Evolutionary conservation across 1,139 yeast species (phyloP).

Genomic region (Martiniozyma asiatica): DNA sequence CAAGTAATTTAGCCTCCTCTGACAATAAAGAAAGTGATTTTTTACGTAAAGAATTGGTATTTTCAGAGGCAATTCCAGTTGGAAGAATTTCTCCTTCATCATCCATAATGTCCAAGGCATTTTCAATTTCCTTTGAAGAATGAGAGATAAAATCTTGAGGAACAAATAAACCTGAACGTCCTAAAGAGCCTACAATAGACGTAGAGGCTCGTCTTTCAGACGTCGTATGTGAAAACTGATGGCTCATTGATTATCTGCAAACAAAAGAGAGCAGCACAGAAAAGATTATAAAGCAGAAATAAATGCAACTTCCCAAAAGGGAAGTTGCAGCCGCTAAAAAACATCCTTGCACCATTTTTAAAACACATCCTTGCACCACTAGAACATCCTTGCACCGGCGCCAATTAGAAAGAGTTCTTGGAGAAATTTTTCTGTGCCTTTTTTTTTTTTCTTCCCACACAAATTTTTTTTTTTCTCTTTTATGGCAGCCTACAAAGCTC

Average conservation of each 20-base stretch:
- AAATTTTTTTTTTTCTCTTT: conserved; percentile 1
- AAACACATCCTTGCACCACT: no score
- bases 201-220: conserved; percentile 38
- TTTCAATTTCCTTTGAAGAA: conserved; percentile 9
- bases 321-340: no score
- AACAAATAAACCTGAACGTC: conserved; percentile 39
- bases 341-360: no score
- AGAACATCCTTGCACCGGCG: no score
- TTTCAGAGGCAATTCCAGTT: background rate
- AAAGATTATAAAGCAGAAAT: no score
- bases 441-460: background rate
- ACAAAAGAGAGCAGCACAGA: no score
- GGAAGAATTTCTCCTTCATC: conserved; percentile 9
- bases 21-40: conserved; percentile 9
- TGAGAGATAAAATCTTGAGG: conserved; percentile 35
- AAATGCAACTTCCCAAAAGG: no score
- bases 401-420: background rate
- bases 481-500: conserved; percentile 3
- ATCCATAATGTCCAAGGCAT: conserved; percentile 11
- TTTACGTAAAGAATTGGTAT: conserved; percentile 2
- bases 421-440: background rate
- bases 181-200: conserved; percentile 39
- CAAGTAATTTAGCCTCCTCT: conserved; percentile 20
- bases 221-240: conserved; percentile 34
- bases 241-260: no score